Percentiles rank a stretch among this genome's conserved stretches.
These are phyloP conservation scores for Leccinum subfulvum DNA, from an alignment of 1,284 basidiomycete genomes.

Conservation along the genomic window DNA sequence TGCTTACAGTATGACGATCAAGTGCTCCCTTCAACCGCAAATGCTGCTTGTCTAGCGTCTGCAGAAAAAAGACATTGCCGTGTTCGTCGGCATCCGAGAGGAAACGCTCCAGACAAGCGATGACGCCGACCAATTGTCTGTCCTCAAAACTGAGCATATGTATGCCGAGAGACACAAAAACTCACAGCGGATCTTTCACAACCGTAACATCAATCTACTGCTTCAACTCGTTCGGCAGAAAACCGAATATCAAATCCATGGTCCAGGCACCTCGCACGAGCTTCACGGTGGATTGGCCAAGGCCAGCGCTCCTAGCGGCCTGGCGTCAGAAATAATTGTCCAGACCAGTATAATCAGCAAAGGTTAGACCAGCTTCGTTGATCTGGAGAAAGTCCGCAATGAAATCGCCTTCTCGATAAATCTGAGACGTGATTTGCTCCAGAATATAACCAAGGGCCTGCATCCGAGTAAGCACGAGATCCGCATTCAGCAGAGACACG, in stretches of 20 bases:
- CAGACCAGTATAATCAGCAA: slow-evolving; percentile 93
- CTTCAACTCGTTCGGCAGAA: slow-evolving; percentile 82
- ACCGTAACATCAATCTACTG: slow-evolving; percentile 81
- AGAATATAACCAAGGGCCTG: slow-evolving; percentile 78
- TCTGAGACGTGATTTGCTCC: slow-evolving; percentile 72
- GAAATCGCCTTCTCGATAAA: slow-evolving; percentile 86
- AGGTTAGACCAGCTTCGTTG: slow-evolving; percentile 84
- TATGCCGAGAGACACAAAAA: slow-evolving; percentile 10
- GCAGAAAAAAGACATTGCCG: slow-evolving; percentile 73
- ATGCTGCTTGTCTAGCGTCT: slow-evolving; percentile 69
- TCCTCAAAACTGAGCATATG: background rate
- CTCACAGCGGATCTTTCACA: slow-evolving; percentile 77
- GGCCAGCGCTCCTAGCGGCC: slow-evolving; percentile 70
- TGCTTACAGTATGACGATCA: slow-evolving; percentile 77
- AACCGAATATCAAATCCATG: slow-evolving; percentile 95
- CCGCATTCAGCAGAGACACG: slow-evolving; percentile 15
- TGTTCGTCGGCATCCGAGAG: slow-evolving; percentile 77
- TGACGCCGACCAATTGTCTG: slow-evolving; percentile 85
- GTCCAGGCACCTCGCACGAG: slow-evolving; percentile 69
- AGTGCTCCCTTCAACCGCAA: slow-evolving; percentile 70
- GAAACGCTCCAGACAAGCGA: slow-evolving; percentile 80
- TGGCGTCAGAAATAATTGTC: slow-evolving; percentile 94
- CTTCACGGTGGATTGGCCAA: slow-evolving; percentile 72
- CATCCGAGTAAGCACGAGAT: slow-evolving; percentile 36
- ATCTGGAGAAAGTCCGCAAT: slow-evolving; percentile 88